Percentiles rank a stretch among this genome's conserved stretches.
Conservation (phyloP, 805 yeast genomes). For the Pichia occidentalis region DNA sequence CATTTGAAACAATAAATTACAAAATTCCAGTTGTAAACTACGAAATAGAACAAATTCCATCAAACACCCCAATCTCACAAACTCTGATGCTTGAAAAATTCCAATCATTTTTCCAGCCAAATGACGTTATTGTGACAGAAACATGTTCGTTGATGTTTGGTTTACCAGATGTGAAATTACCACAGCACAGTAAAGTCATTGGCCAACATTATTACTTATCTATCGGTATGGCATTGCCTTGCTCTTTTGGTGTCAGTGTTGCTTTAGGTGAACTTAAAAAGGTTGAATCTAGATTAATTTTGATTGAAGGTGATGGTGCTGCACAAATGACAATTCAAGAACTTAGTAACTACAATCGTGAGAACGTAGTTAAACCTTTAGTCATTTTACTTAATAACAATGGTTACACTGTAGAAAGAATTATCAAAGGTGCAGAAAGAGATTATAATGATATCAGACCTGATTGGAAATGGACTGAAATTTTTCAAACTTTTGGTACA, state of each 20-base stretch:
- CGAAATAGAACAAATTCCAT: slow-evolving; percentile 19
- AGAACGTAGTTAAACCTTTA: slow-evolving; percentile 61
- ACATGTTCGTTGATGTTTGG: slow-evolving; percentile 83
- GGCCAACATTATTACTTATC: slow-evolving; percentile 77
- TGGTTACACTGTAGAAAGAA: slow-evolving; percentile 88
- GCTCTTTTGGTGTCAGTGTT: slow-evolving; percentile 73
- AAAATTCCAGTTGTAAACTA: slow-evolving; percentile 11
- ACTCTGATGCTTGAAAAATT: slow-evolving; percentile 36
- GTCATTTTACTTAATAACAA: slow-evolving; percentile 73
- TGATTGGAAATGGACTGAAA: slow-evolving; percentile 72
- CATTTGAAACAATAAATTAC: slow-evolving; percentile 3
- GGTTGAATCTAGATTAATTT: slow-evolving; percentile 43
- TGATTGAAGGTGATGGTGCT: slow-evolving; percentile 88
- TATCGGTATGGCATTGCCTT: slow-evolving; percentile 85
- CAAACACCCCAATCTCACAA: slow-evolving; percentile 40
- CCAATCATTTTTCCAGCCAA: slow-evolving; percentile 34
- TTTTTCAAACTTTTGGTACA: slow-evolving; percentile 62
- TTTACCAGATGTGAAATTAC: slow-evolving; percentile 58
- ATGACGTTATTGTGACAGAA: slow-evolving; percentile 72
- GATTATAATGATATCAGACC: slow-evolving; percentile 78
- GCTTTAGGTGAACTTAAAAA: slow-evolving; percentile 54
- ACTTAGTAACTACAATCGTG: slow-evolving; percentile 25
- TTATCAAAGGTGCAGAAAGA: slow-evolving; percentile 71
- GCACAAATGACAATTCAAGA: slow-evolving; percentile 95
- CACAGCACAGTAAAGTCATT: slow-evolving; percentile 42